Percentiles rank a stretch among this genome's conserved stretches.
phyloP scores from a whole-genome alignment of 352 stramenopile species.

The Blastocystis sp. region DNA sequence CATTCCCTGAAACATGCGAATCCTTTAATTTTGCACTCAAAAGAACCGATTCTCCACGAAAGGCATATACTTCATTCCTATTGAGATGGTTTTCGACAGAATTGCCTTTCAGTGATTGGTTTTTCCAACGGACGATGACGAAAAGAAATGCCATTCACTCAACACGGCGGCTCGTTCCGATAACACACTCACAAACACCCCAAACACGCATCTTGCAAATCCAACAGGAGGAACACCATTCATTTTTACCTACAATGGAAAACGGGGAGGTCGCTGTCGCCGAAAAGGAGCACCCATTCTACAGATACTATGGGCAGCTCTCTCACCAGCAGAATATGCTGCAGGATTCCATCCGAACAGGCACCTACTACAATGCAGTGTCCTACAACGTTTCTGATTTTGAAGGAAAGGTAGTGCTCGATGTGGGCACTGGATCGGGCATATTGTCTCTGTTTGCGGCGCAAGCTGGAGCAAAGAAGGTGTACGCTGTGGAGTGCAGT shows the following conservation, averaged over 20 bases:
- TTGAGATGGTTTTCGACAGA: too few species aligned
- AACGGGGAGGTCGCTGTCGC: conserved; percentile 45
- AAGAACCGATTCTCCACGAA: too few species aligned
- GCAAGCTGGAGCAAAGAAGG: conserved; percentile 86
- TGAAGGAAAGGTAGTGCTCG: conserved; percentile 89
- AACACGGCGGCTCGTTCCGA: too few species aligned
- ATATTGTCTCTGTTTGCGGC: conserved; percentile 95
- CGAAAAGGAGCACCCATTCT: conserved; percentile 71
- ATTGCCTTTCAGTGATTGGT: too few species aligned
- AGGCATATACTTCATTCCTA: too few species aligned
- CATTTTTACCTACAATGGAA: conserved; percentile 41
- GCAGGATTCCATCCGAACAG: conserved; percentile 93
- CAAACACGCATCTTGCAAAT: too few species aligned
- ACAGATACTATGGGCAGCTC: conserved; percentile 83
- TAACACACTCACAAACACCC: too few species aligned
- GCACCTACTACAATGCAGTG: conserved; percentile 92
- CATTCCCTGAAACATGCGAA: too few species aligned
- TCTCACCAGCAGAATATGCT: conserved; percentile 99
- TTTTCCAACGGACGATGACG: too few species aligned
- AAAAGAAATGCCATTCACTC: too few species aligned
- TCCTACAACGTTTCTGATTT: conserved; percentile 86
- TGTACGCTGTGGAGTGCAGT: conserved; percentile 86
- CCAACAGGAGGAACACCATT: too few species aligned
- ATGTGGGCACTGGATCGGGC: conserved; percentile 95
- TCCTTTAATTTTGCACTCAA: too few species aligned